Evolutionary conservation across 2,329 filamentous ascomycete species (phyloP).

Genomic region (Clonostachys rhizophaga): DNA sequence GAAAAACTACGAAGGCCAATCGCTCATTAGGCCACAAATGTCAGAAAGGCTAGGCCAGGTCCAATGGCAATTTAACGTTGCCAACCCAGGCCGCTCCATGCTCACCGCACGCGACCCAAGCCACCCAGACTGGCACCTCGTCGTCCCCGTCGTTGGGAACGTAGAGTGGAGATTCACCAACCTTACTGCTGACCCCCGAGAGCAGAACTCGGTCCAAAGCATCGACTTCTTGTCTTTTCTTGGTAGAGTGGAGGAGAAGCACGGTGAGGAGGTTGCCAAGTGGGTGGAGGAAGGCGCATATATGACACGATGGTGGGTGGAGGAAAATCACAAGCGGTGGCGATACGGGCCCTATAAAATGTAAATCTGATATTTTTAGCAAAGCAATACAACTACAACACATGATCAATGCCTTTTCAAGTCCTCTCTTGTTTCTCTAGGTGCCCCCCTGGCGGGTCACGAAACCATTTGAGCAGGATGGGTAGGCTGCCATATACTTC

Average conservation of each 20-base stretch:
- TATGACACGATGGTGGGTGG: constrained; percentile 10
- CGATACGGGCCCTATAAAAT: background rate
- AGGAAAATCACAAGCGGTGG: constrained; percentile 4
- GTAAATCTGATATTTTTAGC: too few relatives aligned
- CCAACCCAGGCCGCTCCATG: constrained; percentile 22
- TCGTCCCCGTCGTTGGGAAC: constrained; percentile 9
- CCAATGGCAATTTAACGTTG: constrained; percentile 49
- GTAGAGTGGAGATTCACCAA: constrained; percentile 10
- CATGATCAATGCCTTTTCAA: too few relatives aligned
- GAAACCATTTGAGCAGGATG: too few relatives aligned
- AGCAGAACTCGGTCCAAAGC: constrained; percentile 3
- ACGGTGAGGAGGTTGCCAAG: constrained; percentile 7
- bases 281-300: constrained; percentile 11
- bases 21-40: constrained; percentile 33
- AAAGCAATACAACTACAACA: too few relatives aligned
- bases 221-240: constrained; percentile 5
- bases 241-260: background rate
- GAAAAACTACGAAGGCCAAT: constrained; percentile 38
- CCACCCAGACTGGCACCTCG: constrained; percentile 7
- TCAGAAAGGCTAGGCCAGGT: constrained; percentile 19
- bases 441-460: too few relatives aligned
- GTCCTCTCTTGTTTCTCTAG: too few relatives aligned
- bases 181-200: constrained; percentile 6
- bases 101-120: constrained; percentile 10
- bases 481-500: too few relatives aligned